phyloP scores from a whole-genome alignment of 306 rosid species.

The Vachellia collinsii region DNA sequence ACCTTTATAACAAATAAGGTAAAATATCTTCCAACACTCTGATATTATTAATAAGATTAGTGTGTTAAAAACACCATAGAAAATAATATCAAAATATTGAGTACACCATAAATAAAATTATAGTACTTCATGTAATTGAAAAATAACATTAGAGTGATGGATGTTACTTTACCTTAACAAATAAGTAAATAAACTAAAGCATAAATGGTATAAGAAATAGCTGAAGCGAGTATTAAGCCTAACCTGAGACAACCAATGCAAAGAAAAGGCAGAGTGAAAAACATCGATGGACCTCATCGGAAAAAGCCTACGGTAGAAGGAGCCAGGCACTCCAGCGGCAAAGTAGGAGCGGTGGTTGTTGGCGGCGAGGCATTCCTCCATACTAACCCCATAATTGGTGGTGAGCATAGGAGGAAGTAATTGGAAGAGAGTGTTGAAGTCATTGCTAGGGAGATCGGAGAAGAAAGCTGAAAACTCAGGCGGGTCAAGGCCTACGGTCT shows the following conservation, averaged over 20 bases:
- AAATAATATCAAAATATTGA: no score
- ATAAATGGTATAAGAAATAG: not conserved
- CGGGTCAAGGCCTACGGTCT: conserved; percentile 58
- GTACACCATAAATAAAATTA: no score
- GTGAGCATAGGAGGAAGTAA: conserved; percentile 67
- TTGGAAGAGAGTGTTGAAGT: conserved; percentile 93
- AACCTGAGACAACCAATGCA: conserved; percentile 99
- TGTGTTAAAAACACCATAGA: no score
- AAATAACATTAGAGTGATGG: no score
- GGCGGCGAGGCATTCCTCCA: conserved; percentile 95
- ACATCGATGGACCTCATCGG: conserved; percentile 80
- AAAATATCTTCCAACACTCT: no score
- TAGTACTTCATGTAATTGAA: no score
- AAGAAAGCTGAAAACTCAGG: conserved; percentile 95
- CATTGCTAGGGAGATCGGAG: conserved; percentile 95
- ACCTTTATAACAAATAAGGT: no score
- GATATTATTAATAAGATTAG: no score
- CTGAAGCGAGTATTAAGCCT: not conserved
- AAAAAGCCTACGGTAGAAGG: conserved; percentile 83
- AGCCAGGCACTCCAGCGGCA: conserved; percentile 94
- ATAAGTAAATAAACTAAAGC: no score
- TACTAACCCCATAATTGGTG: conserved; percentile 65
- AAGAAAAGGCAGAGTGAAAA: conserved; percentile 88
- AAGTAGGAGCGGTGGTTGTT: conserved; percentile 82
- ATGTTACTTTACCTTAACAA: no score